Evolutionary conservation across 768 basidiomycete genomes (phyloP).

Genomic region (Lentinula aciculospora): DNA sequence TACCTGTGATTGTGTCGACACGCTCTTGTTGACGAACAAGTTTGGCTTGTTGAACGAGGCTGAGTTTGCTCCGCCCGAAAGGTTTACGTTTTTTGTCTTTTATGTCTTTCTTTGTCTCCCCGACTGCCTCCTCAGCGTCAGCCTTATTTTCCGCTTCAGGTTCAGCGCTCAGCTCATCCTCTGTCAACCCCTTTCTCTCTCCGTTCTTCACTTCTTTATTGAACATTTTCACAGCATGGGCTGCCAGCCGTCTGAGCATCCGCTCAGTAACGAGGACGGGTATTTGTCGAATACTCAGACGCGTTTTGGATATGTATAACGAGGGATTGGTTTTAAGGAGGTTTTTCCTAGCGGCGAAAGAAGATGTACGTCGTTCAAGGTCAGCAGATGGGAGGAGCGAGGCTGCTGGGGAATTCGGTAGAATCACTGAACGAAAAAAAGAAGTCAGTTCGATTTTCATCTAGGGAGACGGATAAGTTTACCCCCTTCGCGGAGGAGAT

Average conservation of each 20-base stretch:
- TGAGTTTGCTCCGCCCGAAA: constrained; percentile 22
- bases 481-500: constrained; percentile 96
- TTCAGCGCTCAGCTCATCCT: constrained; percentile 54
- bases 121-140: constrained; percentile 18
- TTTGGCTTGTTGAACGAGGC: constrained; percentile 79
- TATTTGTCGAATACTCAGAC: constrained; percentile 89
- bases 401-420: constrained; percentile 83
- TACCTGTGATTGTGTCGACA: constrained; percentile 82
- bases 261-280: constrained; percentile 89
- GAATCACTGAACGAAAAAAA: constrained; percentile 56
- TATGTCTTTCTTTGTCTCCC: constrained; percentile 16
- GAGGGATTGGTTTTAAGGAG: constrained; percentile 90
- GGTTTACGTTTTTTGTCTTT: constrained; percentile 20
- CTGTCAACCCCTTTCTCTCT: constrained; percentile 50
- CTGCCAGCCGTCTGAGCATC: constrained; percentile 80
- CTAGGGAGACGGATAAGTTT: constrained; percentile 19
- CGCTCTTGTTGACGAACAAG: constrained; percentile 86
- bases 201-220: constrained; percentile 69
- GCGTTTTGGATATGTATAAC: constrained; percentile 90
- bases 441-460: not conserved
- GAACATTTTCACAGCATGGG: constrained; percentile 76
- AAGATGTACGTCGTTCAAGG: constrained; percentile 77
- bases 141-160: constrained; percentile 48
- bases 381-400: constrained; percentile 65
- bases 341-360: constrained; percentile 79